Evolutionary conservation across 495 filamentous ascomycete species (phyloP).

Genomic region (Amphirosellinia nigrospora): DNA sequence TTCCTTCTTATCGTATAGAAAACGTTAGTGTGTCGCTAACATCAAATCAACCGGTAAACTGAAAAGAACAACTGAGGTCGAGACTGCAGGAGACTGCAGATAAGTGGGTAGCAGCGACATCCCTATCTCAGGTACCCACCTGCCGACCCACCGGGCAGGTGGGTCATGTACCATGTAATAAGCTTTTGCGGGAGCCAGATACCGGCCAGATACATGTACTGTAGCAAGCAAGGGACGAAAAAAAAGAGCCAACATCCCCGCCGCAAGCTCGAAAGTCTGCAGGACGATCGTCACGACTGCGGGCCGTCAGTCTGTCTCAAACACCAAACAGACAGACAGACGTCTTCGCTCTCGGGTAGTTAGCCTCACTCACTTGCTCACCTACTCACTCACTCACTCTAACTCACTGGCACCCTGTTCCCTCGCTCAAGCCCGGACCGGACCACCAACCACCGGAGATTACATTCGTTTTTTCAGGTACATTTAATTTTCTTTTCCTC

Average conservation of each 20-base stretch:
- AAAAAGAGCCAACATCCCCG: slow-evolving; percentile 7
- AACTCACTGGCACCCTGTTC: slow-evolving; percentile 3
- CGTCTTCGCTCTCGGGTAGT: slow-evolving; percentile 11
- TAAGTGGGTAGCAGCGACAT: background rate
- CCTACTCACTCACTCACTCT: background rate
- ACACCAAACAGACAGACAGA: slow-evolving; percentile 10
- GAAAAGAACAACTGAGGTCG: too few species aligned
- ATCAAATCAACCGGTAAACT: background rate
- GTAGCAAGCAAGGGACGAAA: too few species aligned
- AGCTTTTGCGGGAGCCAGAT: background rate
- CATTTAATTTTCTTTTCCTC: slow-evolving; percentile 1
- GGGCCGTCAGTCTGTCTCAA: background rate
- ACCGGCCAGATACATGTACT: too few species aligned
- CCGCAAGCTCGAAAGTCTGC: background rate
- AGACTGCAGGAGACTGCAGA: slow-evolving; percentile 13
- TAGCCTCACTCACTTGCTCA: slow-evolving; percentile 3
- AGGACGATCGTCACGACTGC: slow-evolving; percentile 1
- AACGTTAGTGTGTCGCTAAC: too few species aligned
- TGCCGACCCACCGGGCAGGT: background rate
- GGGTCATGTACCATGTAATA: background rate
- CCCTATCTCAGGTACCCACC: too few species aligned
- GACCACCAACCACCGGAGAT: slow-evolving; percentile 21
- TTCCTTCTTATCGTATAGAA: too few species aligned
- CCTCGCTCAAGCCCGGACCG: slow-evolving; percentile 8
- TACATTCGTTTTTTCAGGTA: slow-evolving; percentile 27